Evolutionary conservation across 2,329 filamentous ascomycete species (phyloP), one percentile per base, ranked within the genome.

Genomic region (Ophiostoma populinum): DNA sequence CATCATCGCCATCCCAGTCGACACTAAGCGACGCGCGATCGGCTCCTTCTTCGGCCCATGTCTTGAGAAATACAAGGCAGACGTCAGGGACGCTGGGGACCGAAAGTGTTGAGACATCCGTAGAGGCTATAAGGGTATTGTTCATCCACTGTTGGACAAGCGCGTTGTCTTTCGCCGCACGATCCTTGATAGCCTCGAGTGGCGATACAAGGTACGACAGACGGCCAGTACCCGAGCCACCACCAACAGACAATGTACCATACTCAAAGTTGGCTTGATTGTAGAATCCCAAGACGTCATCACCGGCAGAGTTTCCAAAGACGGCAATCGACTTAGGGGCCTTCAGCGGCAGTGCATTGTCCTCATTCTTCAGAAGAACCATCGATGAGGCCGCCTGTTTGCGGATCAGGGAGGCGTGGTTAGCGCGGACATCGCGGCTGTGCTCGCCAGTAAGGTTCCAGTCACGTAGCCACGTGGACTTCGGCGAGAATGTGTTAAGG

Each of bases 201-300:
- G 86, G 86, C 17, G 79, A 70, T 20, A 92, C 59, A 2, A 93
- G 63, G 47, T 90, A 92, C 4, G 80, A 76, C 41, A 83, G 86
- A 17, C 92, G 72, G 3, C 81, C 82, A 0, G 82, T 73, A 2
- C 86, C 86, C 8, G 80, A 87, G 10, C 86, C 86, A 81, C 83
- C 93, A 7, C 83, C 86, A 34, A 77, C 77, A 2, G 70, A 81
- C 7, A 93, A 60, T 1, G 83, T 90, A 2, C 82, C 85, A 41
- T 77, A 71, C 48, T 92, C 87, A 54, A 86, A 93, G 30, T 32
- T 32, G 20, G 12, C 30, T 20, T 32, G 28, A 10, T 30, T 30
- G 18, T 20, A 30, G 9, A 30, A 30, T n/a, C 28, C 28, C 15
- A 18, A 5, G 12, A 16, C 17, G 10, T 30, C 28, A 85, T 48